These are phyloP conservation scores for Mortierella claussenii DNA, from an alignment of 192 early-diverging fungal species.

Conservation along the genomic window DNA sequence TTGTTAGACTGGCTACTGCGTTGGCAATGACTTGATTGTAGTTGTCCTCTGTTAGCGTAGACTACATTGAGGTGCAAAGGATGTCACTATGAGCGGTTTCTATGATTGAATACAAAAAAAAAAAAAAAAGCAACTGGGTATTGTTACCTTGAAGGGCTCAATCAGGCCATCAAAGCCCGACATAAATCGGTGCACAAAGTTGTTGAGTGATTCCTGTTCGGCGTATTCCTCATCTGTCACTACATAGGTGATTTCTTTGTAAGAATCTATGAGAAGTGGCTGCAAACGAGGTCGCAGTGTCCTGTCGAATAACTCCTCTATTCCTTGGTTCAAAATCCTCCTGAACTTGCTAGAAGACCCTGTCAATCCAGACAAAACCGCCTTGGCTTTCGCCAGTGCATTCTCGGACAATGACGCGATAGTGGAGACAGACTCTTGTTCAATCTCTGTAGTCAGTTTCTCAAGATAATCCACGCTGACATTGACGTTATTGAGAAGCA, in stretches of 20 bases:
- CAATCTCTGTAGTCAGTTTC: conserved; percentile 75
- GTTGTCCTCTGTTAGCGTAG: conserved; percentile 75
- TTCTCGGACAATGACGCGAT: conserved; percentile 63
- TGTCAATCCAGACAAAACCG: conserved; percentile 66
- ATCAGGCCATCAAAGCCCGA: conserved; percentile 72
- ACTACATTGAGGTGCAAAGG: conserved; percentile 35
- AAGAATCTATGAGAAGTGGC: conserved; percentile 82
- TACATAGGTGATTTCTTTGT: conserved; percentile 89
- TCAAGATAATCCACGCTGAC: conserved; percentile 83
- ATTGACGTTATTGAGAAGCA: conserved; percentile 91
- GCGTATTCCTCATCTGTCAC: conserved; percentile 94
- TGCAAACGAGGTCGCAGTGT: conserved; percentile 83
- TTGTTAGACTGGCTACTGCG: conserved; percentile 75
- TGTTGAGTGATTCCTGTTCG: conserved; percentile 79
- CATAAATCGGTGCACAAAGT: conserved; percentile 85
- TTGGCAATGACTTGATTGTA: conserved; percentile 69
- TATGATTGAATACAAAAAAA: too few species aligned
- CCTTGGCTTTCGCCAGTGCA: conserved; percentile 62
- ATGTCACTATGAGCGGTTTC: conserved; percentile 66
- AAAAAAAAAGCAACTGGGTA: too few species aligned
- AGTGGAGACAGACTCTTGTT: conserved; percentile 60
- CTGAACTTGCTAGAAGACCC: conserved; percentile 72
- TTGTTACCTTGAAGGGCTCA: conserved; percentile 66
- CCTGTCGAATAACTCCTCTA: conserved; percentile 86
- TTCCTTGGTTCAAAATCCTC: conserved; percentile 65